A percentile compares a stretch with the other conserved stretches of the same genome.
Evolutionary conservation across 345 rosid species (phyloP).

Genomic region (Acer saccharum): DNA sequence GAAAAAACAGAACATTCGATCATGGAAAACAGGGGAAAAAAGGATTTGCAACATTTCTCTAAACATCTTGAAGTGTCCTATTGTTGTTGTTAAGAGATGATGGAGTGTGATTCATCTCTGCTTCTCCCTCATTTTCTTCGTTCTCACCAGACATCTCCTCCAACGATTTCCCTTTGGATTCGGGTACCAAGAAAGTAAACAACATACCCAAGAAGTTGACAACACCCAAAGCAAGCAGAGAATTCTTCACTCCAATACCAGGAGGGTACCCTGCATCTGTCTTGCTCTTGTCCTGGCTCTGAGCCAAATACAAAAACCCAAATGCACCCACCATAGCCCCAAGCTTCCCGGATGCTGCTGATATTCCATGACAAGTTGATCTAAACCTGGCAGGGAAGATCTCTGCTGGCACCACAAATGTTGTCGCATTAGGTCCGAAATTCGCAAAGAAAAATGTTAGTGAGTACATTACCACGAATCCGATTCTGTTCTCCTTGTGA

Average conservation of each 20-base stretch:
- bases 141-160: constrained; percentile 86
- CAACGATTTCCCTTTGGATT: constrained; percentile 79
- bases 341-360: constrained; percentile 82
- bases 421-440: constrained; percentile 90
- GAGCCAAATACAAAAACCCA: constrained; percentile 83
- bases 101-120: background rate
- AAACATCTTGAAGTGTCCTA: background rate
- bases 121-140: background rate
- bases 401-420: constrained; percentile 87
- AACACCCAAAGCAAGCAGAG: constrained; percentile 61
- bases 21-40: background rate
- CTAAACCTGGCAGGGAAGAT: constrained; percentile 87
- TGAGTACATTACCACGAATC: constrained; percentile 71
- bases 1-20: background rate
- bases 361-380: constrained; percentile 89
- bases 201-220: constrained; percentile 63
- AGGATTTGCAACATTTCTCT: background rate
- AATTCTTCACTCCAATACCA: constrained; percentile 83
- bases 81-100: background rate
- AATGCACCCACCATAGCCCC: constrained; percentile 94
- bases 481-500: constrained; percentile 65
- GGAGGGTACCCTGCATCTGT: constrained; percentile 88
- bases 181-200: constrained; percentile 85
- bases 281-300: constrained; percentile 63
- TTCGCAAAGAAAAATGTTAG: constrained; percentile 86